These are phyloP conservation scores for Globisporangium alternatum DNA, from an alignment of 352 stramenopile genomes.

Conservation along the genomic window DNA sequence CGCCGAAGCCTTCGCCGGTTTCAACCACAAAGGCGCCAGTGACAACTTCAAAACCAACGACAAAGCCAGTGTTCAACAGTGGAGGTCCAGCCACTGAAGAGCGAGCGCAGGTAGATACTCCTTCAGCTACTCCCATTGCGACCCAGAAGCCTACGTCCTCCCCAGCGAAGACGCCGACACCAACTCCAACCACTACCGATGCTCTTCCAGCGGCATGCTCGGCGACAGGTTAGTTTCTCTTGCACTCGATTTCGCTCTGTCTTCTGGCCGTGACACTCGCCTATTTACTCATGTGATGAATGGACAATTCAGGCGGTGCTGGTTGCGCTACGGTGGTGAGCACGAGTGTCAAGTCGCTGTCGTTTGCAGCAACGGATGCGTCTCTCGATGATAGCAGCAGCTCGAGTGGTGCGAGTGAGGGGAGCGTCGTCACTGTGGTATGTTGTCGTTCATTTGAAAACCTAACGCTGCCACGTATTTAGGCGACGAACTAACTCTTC, in stretches of 20 bases:
- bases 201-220: conserved; percentile 5
- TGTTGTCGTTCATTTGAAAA: background rate
- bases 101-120: background rate
- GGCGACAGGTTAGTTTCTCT: background rate
- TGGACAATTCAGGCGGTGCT: background rate
- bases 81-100: background rate
- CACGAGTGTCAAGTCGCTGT: conserved; percentile 11
- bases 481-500: background rate
- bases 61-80: background rate
- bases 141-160: conserved; percentile 2
- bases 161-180: background rate
- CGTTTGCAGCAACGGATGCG: background rate
- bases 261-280: background rate
- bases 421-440: conserved; percentile 16
- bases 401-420: conserved; percentile 7
- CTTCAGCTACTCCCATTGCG: background rate
- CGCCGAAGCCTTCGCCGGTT: background rate
- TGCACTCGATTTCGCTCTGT: background rate
- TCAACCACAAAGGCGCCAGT: background rate
- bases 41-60: background rate
- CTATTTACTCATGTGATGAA: background rate
- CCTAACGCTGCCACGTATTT: background rate
- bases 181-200: background rate
- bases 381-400: conserved; percentile 9
- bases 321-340: conserved; percentile 14